Percentiles rank a stretch among this genome's conserved stretches.
phyloP scores from a whole-genome alignment of 2,329 filamentous ascomycete species.

The Anisogramma anomala region DNA sequence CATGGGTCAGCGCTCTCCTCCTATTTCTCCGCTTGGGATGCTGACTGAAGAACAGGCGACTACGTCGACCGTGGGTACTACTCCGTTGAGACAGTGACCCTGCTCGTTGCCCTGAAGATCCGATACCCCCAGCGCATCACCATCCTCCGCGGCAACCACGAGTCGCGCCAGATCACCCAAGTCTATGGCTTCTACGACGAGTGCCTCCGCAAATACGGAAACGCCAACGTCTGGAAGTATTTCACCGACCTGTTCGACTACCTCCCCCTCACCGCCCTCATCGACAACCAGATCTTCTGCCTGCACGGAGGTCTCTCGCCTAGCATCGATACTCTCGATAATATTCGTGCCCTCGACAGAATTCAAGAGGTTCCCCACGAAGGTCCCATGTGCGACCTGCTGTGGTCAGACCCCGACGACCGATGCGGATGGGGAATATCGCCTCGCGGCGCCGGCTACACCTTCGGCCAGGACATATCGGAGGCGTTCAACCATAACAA shows the following conservation, averaged over 20 bases:
- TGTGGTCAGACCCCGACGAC: slow-evolving; percentile 98
- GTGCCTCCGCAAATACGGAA: slow-evolving; percentile 96
- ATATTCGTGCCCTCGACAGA: slow-evolving; percentile 87
- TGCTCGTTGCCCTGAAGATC: slow-evolving; percentile 94
- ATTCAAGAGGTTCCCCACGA: slow-evolving; percentile 98
- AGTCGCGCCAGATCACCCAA: slow-evolving; percentile 96
- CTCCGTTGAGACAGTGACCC: slow-evolving; percentile 93
- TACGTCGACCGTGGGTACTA: slow-evolving; percentile 99
- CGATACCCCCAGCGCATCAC: slow-evolving; percentile 97
- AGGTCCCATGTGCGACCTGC: slow-evolving; percentile 92
- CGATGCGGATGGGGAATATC: slow-evolving; percentile 93
- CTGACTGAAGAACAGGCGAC: slow-evolving; percentile 50
- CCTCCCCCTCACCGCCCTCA: slow-evolving; percentile 89
- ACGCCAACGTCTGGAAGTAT: slow-evolving; percentile 98
- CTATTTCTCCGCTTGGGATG: not conserved
- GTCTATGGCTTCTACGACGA: slow-evolving; percentile 99
- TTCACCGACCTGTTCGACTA: slow-evolving; percentile 99
- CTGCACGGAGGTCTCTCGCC: slow-evolving; percentile 93
- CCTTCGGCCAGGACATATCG: slow-evolving; percentile 92
- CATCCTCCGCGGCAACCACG: slow-evolving; percentile 96
- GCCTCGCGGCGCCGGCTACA: slow-evolving; percentile 87
- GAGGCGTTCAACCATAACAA: slow-evolving; percentile 99
- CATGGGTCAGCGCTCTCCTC: slow-evolving; percentile 60
- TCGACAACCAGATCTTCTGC: slow-evolving; percentile 99
- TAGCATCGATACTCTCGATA: slow-evolving; percentile 90